Evolutionary conservation across 1,284 basidiomycete species (phyloP).

Genomic region (Paramarasmius palmivorus): DNA sequence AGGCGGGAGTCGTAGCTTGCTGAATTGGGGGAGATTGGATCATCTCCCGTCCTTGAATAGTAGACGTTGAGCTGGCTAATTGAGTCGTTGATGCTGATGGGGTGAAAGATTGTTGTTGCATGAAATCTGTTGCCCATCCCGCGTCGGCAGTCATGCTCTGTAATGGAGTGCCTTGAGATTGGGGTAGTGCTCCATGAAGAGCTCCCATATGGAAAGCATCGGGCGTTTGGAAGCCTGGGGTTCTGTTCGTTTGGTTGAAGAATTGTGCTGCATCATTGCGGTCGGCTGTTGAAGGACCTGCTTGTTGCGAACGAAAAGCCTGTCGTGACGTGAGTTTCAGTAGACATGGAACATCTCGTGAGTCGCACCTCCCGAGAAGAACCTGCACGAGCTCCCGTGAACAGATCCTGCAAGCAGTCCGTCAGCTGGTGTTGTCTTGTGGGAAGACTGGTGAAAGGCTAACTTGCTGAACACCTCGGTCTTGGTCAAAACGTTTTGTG

Average conservation of each 20-base stretch:
- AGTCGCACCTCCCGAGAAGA: conserved; percentile 56
- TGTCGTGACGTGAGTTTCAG: conserved; percentile 25
- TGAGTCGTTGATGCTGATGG: background rate
- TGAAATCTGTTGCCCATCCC: conserved; percentile 66
- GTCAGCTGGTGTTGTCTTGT: conserved; percentile 1
- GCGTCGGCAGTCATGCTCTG: conserved; percentile 24
- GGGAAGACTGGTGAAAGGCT: conserved; percentile 1
- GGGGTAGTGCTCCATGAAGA: conserved; percentile 5
- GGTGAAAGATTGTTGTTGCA: conserved; percentile 31
- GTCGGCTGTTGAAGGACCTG: conserved; percentile 42
- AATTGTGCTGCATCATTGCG: conserved; percentile 67
- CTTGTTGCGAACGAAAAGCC: conserved; percentile 60
- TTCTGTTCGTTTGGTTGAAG: conserved; percentile 43
- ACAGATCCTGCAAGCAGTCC: conserved; percentile 53
- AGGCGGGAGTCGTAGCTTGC: conserved; percentile 1
- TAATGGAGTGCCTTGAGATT: background rate
- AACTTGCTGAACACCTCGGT: conserved; percentile 79
- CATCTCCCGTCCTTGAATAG: background rate
- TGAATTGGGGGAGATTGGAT: conserved; percentile 4
- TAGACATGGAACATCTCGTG: background rate
- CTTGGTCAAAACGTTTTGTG: conserved; percentile 74
- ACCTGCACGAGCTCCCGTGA: conserved; percentile 54
- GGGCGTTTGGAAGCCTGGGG: conserved; percentile 23
- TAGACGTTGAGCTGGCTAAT: background rate
- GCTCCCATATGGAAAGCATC: conserved; percentile 12